phyloP scores from a whole-genome alignment of 2,329 filamentous ascomycete genomes.

The Cordyceps sp. region DNA sequence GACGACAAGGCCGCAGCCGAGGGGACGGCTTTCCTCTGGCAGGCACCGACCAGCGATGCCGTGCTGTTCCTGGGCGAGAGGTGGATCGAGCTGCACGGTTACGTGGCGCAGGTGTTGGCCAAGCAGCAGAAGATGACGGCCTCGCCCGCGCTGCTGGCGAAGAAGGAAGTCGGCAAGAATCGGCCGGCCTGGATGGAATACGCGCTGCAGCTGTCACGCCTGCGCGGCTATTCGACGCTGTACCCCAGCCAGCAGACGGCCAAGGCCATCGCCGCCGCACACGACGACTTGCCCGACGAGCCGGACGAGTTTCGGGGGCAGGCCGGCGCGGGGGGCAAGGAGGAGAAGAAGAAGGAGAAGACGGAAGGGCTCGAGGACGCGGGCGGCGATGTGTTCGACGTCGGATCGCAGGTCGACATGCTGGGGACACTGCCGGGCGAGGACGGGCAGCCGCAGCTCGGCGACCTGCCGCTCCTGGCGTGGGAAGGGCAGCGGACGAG shows the following conservation, averaged over 20 bases:
- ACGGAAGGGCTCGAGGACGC: constrained; percentile 11
- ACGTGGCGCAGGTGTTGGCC: constrained; percentile 49
- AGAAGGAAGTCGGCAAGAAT: constrained; percentile 47
- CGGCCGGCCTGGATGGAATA: constrained; percentile 69
- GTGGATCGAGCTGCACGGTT: constrained; percentile 75
- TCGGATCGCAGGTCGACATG: constrained; percentile 25
- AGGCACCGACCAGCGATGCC: constrained; percentile 69
- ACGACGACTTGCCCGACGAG: constrained; percentile 54
- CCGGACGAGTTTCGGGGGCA: constrained; percentile 49
- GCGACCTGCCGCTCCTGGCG: constrained; percentile 39
- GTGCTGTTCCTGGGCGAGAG: constrained; percentile 69
- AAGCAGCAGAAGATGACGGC: constrained; percentile 17
- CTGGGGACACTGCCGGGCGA: constrained; percentile 29
- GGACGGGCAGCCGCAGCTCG: constrained; percentile 24
- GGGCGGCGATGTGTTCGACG: constrained; percentile 19
- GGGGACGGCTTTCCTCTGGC: constrained; percentile 59
- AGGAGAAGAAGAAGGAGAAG: constrained; percentile 4
- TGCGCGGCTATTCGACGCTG: constrained; percentile 60
- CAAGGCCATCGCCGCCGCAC: constrained; percentile 49
- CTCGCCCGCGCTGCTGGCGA: constrained; percentile 21
- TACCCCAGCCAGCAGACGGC: constrained; percentile 51
- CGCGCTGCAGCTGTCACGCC: constrained; percentile 57
- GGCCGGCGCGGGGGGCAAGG: constrained; percentile 1
- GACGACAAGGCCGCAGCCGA: constrained; percentile 8
- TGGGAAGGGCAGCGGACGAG: constrained; percentile 41